Evolutionary conservation across 169 alveolate genomes (phyloP).

Genomic region (Plasmodium knowlesi): DNA sequence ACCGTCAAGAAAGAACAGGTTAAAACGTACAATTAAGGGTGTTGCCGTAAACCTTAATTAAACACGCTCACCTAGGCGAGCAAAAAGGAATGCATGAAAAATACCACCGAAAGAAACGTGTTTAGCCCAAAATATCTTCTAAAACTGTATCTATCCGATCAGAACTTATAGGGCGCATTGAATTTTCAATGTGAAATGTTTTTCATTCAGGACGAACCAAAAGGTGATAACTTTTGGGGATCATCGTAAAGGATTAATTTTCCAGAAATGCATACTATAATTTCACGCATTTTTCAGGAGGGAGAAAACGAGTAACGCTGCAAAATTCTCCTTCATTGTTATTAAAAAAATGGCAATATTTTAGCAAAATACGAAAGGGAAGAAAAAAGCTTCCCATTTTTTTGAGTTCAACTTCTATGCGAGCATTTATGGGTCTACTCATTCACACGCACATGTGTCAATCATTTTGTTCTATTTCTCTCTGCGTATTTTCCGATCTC

Average conservation of each 20-base stretch:
- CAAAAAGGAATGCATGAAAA: not conserved
- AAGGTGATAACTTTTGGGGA: not conserved
- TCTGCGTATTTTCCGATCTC: not conserved
- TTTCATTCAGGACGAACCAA: not conserved
- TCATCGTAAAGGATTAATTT: not conserved
- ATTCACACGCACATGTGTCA: not conserved
- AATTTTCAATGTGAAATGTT: not conserved
- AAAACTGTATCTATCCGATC: not conserved
- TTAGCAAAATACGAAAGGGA: not conserved
- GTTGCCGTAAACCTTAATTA: not conserved
- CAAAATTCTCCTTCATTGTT: not conserved
- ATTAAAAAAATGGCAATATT: not conserved
- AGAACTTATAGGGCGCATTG: not conserved
- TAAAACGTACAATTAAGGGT: not conserved
- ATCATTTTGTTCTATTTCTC: slow-evolving; percentile 3
- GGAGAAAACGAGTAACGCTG: not conserved
- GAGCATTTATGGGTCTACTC: not conserved
- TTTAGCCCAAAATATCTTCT: not conserved
- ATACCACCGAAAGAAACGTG: not conserved
- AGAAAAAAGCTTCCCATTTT: not conserved
- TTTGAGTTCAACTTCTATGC: not conserved
- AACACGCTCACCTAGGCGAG: not conserved
- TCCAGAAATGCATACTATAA: not conserved
- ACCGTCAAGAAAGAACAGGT: not conserved
- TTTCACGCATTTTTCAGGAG: not conserved